Evolutionary conservation across 176 grass and related monocot genomes (phyloP), one percentile per base, ranked within the genome.

Genomic region (Eremochloa ophiuroides): DNA sequence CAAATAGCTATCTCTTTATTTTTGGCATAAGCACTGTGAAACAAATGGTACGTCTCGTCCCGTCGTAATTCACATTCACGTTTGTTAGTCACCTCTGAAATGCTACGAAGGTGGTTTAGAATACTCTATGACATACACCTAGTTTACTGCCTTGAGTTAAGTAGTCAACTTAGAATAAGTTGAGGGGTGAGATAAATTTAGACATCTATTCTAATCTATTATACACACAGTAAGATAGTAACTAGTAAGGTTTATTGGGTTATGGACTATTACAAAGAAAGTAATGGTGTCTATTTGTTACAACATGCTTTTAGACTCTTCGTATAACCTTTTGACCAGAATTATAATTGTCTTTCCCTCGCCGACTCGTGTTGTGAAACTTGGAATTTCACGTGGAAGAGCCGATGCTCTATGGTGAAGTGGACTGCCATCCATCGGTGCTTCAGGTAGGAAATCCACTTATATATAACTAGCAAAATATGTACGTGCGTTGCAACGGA

Each of bases 41-140:
- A 59, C 0, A 25, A 10, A 23, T 23, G 20, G 3, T 23, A 56
- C 0, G 9, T 4, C 3, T 0, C 3, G 1, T n/a, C n/a, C n/a
- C n/a, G n/a, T 23, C 23, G 9, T 22, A 23, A 59, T 12, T 4
- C 0, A 13, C 2, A 59, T 0, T 10, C 3, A 56, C 4, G 23
- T 59, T 26, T 58, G n/a, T 7, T 59, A 26, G 1, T 5, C 1
- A 25, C 4, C 3, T 59, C 22, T 59, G 26, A 25, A 53, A 59
- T 3, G 1, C 1, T 2, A 59, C 4, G 4, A 13, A 59, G n/a
- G 3, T 4, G 4, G 22, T 25, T 23, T 10, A 25, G 3, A 59
- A 59, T 25, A 59, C 12, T 59, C 18, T 26, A 4, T 17, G 46
- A 48, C 18, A 48, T 14, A 17, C 18, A 59, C 22, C 17, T 48